A percentile compares a stretch with the other conserved stretches of the same genome.
These are phyloP conservation scores for Berberis vulgaris DNA, from an alignment of 164 flowering plant species.

Conservation along the genomic window DNA sequence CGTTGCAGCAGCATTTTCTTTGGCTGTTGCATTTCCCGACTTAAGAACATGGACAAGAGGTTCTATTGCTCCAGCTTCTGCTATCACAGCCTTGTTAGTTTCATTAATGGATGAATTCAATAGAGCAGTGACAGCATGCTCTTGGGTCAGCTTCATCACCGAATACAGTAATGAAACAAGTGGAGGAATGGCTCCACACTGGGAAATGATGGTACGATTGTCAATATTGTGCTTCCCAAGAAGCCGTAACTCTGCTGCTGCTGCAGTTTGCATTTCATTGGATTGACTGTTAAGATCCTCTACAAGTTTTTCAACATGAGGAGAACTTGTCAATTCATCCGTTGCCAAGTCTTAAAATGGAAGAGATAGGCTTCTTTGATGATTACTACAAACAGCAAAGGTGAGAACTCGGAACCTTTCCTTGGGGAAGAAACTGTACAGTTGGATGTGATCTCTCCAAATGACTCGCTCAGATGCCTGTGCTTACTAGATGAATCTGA, in stretches of 20 bases:
- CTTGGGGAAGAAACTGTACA: conserved; percentile 17
- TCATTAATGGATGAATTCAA: conserved; percentile 77
- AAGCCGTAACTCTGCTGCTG: conserved; percentile 71
- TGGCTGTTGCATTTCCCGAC: conserved; percentile 63
- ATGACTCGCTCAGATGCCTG: conserved; percentile 25
- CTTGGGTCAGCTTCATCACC: conserved; percentile 45
- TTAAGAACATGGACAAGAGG: conserved; percentile 70
- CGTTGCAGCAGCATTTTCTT: conserved; percentile 88
- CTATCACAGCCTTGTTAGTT: conserved; percentile 57
- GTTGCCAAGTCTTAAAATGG: conserved; percentile 25
- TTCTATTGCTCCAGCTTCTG: conserved; percentile 67
- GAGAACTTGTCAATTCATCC: conserved; percentile 41
- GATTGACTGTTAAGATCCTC: conserved; percentile 52
- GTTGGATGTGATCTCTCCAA: conserved; percentile 43
- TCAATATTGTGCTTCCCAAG: conserved; percentile 73
- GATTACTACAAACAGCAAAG: conserved; percentile 23
- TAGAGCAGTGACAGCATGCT: conserved; percentile 87
- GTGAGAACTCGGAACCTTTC: conserved; percentile 25
- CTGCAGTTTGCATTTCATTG: conserved; percentile 45
- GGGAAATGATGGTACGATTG: conserved; percentile 63
- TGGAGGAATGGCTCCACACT: conserved; percentile 66
- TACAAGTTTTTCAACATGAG: conserved; percentile 54
- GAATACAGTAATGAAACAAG: conserved; percentile 63
- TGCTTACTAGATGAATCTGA: conserved; percentile 30
- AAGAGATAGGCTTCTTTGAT: conserved; percentile 24